A percentile compares a stretch with the other conserved stretches of the same genome.
phyloP scores from a whole-genome alignment of 2,329 filamentous ascomycete genomes.

The Rhinocladiella similis region DNA sequence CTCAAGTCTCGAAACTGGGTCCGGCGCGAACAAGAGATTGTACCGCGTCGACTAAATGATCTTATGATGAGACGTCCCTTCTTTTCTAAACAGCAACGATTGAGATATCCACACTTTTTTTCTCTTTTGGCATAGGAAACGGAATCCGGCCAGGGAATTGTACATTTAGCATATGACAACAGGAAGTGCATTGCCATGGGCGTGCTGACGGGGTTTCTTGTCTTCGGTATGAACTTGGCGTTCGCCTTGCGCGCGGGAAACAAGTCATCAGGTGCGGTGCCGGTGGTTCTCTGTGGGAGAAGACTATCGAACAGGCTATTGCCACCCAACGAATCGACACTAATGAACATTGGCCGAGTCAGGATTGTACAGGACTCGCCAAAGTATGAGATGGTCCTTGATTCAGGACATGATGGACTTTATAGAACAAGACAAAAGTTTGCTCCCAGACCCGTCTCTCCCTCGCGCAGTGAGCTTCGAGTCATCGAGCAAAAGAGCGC shows the following conservation, averaged over 20 bases:
- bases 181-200: constrained; percentile 10
- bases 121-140: constrained; percentile 7
- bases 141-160: constrained; percentile 10
- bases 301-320: neutral
- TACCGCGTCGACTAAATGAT: constrained; percentile 13
- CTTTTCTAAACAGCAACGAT: constrained; percentile 15
- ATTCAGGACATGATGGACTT: constrained; percentile 8
- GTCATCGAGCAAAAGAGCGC: neutral
- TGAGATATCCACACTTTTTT: constrained; percentile 1
- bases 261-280: neutral
- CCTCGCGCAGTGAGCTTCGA: no score
- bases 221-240: constrained; percentile 10
- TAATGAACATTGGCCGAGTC: constrained; percentile 14
- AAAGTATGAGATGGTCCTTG: constrained; percentile 1
- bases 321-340: constrained; percentile 4
- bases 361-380: constrained; percentile 14
- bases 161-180: constrained; percentile 21
- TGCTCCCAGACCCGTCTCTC: neutral
- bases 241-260: constrained; percentile 9
- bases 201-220: constrained; percentile 3
- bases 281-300: neutral
- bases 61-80: constrained; percentile 23
- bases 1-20: neutral
- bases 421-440: constrained; percentile 23
- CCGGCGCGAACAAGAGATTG: neutral